Evolutionary conservation across 75 land plant species (phyloP).

Genomic region (Pinus albicaulis): DNA sequence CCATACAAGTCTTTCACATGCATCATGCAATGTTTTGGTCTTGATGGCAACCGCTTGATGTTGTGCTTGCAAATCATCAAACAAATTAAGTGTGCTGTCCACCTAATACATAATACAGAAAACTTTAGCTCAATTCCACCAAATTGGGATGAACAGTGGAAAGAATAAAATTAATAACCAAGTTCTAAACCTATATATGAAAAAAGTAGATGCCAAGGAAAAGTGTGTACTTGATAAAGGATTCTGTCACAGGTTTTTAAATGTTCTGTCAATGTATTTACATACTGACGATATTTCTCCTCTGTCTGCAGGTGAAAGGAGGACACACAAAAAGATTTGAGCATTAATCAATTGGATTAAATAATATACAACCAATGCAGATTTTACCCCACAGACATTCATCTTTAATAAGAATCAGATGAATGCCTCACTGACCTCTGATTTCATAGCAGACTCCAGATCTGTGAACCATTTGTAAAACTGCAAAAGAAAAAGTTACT

Average conservation of each 20-base stretch:
- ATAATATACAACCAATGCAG: background rate
- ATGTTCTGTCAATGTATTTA: slow-evolving; percentile 71
- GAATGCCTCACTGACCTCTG: slow-evolving; percentile 54
- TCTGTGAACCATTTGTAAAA: slow-evolving; percentile 98
- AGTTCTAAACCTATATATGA: background rate
- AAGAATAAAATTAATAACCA: background rate
- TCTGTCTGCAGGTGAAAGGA: slow-evolving; percentile 55
- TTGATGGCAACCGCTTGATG: slow-evolving; percentile 98
- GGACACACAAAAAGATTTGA: background rate
- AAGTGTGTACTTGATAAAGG: slow-evolving; percentile 51
- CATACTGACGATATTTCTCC: slow-evolving; percentile 96
- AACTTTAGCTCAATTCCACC: background rate
- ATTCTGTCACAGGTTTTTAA: slow-evolving; percentile 82
- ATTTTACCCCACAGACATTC: background rate
- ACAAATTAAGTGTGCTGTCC: slow-evolving; percentile 78
- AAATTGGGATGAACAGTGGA: background rate
- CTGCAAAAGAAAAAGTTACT: slow-evolving; percentile 29
- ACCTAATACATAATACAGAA: slow-evolving; percentile 44
- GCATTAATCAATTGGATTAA: background rate
- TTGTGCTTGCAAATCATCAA: slow-evolving; percentile 90
- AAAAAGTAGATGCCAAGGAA: slow-evolving; percentile 2
- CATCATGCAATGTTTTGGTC: slow-evolving; percentile 98
- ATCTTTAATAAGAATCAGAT: background rate
- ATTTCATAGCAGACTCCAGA: slow-evolving; percentile 94
- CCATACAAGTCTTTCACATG: slow-evolving; percentile 90